Base-by-base conservation (phyloP, 176 grass and related monocot species). In the Avena eriantha region DNA sequence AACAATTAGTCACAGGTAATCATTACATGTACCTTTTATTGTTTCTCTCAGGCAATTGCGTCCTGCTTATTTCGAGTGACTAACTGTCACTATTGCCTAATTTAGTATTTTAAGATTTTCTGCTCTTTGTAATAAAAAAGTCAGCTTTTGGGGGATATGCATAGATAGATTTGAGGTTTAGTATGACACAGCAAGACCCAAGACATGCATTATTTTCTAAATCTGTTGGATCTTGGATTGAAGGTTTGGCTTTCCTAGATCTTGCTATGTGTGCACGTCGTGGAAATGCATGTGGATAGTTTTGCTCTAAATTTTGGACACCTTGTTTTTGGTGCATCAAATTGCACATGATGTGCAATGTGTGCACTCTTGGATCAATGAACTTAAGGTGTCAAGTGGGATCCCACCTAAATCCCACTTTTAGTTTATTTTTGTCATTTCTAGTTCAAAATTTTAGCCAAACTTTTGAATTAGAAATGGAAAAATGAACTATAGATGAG, bases 161-260 rank as follows among this genome's bases (percentile, higher is more conserved):
- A 3, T 53, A 50, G 26, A 55, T 55, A 55, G 53, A 55, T 55
- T 55, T 55, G 53, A 55, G 53, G 53, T 76, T 29, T 18, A 75
- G 47, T 51, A 78, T 57, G 51, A 22, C 51, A 78, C 5, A 39
- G 18, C 39, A 81, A 49, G 60, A 80, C 18, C 23, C 19, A 5
- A 49, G 41, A 33, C 65, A 0, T 19, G 17, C 45, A 67, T 81
- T 49, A 17, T 64, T 47, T 21, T 81, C 11, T 81, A 50, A 24
- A 51, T 49, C 29, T 81, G 45, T 68, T 81, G 61, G 26, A 68
- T 51, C 61, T 68, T 35, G 61, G 60, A 51, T 81, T 68, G 45
- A 61, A 51, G 61, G 6, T 68, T 50, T 51, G 46, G 46, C 61
- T 68, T 67, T 43, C 60, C 23, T 68, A 50, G 17, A 68, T 81